A percentile compares a stretch with the other conserved stretches of the same genome.
phyloP scores from a whole-genome alignment of 768 basidiomycete species.

The Suillus lakei region DNA sequence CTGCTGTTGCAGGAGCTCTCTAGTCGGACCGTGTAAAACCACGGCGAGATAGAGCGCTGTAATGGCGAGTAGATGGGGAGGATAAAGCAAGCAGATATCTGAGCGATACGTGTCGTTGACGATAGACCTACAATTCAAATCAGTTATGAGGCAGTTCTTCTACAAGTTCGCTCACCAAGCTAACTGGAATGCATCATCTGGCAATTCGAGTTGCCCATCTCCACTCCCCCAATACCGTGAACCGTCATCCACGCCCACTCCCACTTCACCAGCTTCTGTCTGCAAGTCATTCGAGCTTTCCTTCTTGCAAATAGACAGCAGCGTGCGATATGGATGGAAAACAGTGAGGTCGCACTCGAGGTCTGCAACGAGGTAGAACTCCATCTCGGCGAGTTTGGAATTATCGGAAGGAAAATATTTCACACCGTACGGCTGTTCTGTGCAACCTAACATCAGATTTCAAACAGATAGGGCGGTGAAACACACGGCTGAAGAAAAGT shows the following conservation, averaged over 20 bases:
- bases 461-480: neutral
- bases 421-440: slow-evolving; percentile 70
- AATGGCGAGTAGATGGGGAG: slow-evolving; percentile 93
- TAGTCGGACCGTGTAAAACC: slow-evolving; percentile 67
- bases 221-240: slow-evolving; percentile 81
- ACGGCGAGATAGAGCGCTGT: slow-evolving; percentile 90
- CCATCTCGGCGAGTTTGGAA: slow-evolving; percentile 96
- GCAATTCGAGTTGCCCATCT: slow-evolving; percentile 76
- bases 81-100: slow-evolving; percentile 91
- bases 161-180: slow-evolving; percentile 69
- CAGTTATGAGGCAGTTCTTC: neutral
- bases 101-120: slow-evolving; percentile 97
- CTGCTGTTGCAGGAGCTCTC: slow-evolving; percentile 47
- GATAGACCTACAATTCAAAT: slow-evolving; percentile 69
- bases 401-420: slow-evolving; percentile 88
- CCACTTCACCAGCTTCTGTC: slow-evolving; percentile 61
- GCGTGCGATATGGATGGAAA: slow-evolving; percentile 94
- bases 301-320: slow-evolving; percentile 76
- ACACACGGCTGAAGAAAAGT: slow-evolving; percentile 71
- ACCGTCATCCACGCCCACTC: slow-evolving; percentile 57
- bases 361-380: slow-evolving; percentile 97
- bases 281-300: slow-evolving; percentile 44
- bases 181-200: slow-evolving; percentile 80
- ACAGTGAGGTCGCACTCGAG: slow-evolving; percentile 93
- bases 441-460: neutral